Evolutionary conservation across 2,329 filamentous ascomycete genomes (phyloP).

Genomic region (Sporothrix phasma): DNA sequence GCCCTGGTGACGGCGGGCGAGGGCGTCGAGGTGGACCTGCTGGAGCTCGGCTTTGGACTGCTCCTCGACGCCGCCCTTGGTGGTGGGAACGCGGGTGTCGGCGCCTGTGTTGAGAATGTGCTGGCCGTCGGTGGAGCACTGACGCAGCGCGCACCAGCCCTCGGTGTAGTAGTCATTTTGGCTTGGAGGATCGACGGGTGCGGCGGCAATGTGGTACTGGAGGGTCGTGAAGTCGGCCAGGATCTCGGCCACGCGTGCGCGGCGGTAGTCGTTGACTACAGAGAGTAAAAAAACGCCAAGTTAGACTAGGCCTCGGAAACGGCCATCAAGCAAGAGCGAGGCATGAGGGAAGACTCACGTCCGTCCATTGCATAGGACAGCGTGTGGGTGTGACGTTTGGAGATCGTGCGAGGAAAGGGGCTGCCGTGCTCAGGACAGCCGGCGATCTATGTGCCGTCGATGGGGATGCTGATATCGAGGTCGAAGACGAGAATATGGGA

Average conservation of each 20-base stretch:
- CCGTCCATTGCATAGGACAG: conserved; percentile 17
- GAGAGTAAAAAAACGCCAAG: no score
- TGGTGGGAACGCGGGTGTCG: conserved; percentile 47
- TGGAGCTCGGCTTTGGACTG: conserved; percentile 52
- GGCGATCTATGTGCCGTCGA: not conserved
- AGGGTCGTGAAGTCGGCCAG: conserved; percentile 52
- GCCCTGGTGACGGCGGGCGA: conserved; percentile 50
- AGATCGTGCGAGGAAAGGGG: not conserved
- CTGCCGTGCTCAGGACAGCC: not conserved
- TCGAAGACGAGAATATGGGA: not conserved
- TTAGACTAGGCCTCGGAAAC: not conserved
- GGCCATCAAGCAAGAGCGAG: not conserved
- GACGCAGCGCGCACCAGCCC: conserved; percentile 51
- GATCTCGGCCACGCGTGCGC: conserved; percentile 50
- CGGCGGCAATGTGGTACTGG: conserved; percentile 52
- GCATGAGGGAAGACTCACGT: conserved; percentile 13
- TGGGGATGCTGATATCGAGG: not conserved
- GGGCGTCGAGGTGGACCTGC: conserved; percentile 52
- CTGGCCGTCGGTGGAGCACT: conserved; percentile 53
- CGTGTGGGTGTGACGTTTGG: not conserved
- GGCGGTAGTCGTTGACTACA: conserved; percentile 51
- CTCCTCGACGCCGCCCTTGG: conserved; percentile 45
- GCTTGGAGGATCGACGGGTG: conserved; percentile 43
- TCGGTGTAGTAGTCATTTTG: conserved; percentile 53
- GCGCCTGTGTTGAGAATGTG: conserved; percentile 55